A percentile compares a stretch with the other conserved stretches of the same genome.
phyloP scores from a whole-genome alignment of 495 filamentous ascomycete genomes.

The Rhizodiscina lignyota region DNA sequence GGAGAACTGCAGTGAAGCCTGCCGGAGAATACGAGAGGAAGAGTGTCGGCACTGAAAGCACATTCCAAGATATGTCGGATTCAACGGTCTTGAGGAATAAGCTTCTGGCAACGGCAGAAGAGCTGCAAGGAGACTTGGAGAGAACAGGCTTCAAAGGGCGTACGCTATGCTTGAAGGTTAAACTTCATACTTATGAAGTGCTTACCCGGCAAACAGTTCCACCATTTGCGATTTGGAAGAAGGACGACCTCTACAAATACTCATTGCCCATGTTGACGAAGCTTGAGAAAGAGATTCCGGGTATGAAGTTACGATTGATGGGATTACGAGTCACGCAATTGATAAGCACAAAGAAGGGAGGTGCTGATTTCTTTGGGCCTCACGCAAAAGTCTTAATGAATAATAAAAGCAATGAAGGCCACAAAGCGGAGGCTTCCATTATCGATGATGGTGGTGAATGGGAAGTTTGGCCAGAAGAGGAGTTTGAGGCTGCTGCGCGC shows the following conservation, averaged over 20 bases:
- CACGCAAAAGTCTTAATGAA: not conserved
- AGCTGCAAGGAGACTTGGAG: conserved; percentile 75
- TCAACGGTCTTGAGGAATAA: conserved; percentile 56
- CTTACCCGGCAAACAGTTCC: conserved; percentile 63
- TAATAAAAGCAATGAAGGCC: not conserved
- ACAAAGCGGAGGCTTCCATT: conserved; percentile 2
- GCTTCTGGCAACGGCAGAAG: conserved; percentile 61
- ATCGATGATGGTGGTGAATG: conserved; percentile 29
- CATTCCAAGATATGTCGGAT: conserved; percentile 67
- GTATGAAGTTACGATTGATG: conserved; percentile 71
- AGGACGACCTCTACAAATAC: conserved; percentile 73
- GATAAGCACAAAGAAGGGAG: conserved; percentile 61
- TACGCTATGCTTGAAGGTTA: conserved; percentile 81
- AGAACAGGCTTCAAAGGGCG: conserved; percentile 72
- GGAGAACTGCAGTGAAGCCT: conserved; percentile 74
- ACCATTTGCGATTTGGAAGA: conserved; percentile 49
- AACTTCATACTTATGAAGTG: conserved; percentile 88
- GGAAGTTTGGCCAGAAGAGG: conserved; percentile 52
- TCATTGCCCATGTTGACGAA: conserved; percentile 70
- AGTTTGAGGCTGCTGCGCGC: conserved; percentile 47
- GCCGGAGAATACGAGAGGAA: conserved; percentile 84
- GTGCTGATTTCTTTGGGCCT: conserved; percentile 66
- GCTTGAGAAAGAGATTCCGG: conserved; percentile 70
- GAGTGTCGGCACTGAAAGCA: conserved; percentile 85
- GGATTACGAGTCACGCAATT: conserved; percentile 78